Base-by-base conservation (phyloP, 108 stramenopile species). In the Cyclotella choctawhatcheeana region DNA sequence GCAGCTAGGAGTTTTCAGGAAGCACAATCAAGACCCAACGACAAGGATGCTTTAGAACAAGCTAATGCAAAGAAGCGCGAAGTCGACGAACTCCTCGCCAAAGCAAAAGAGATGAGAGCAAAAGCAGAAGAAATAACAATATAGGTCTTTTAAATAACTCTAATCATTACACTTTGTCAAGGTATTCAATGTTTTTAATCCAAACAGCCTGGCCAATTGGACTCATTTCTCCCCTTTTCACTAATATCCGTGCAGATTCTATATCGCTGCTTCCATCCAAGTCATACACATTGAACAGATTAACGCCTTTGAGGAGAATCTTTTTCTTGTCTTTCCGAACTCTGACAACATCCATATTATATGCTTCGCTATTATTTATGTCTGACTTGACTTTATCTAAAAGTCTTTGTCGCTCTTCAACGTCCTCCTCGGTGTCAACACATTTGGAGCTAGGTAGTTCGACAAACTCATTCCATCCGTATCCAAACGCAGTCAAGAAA, bases 151-250 rank as follows among this genome's bases (percentile, higher is more conserved):
- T n/a, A n/a, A n/a, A n/a, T n/a, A 40, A 40, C 37, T 6, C 37
- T 8, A 40, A 12, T 40, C 33, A 18, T 21, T 37, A 32, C 7
- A 2, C 44, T 43, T 69, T 48, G 24, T 67, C 59, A 30, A 79
- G 61, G 50, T 62, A 62, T 30, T 79, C 78, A 14, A 79, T 60
- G 12, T 60, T 5, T n/a, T 62, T 43, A 58, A 79, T 79, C 78
- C 78, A 79, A 31, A 79, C 78, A 35, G 78, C 78, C 24, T 79
- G 78, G 0, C 78, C 78, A 33, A 79, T 72, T 6, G 66, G 40
- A 12, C 60, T 56, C 17, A 79, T 72, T 1, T 67, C 60, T 35
- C 78, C 78, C 5, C 30, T 61, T 45, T 79, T 58, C 52, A 79
- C 44, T 22, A 29, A 20, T 32, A 31, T 20, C 6, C 66, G 56